Evolutionary conservation across 306 rosid genomes (phyloP).

Genomic region (Vachellia pachyceras): DNA sequence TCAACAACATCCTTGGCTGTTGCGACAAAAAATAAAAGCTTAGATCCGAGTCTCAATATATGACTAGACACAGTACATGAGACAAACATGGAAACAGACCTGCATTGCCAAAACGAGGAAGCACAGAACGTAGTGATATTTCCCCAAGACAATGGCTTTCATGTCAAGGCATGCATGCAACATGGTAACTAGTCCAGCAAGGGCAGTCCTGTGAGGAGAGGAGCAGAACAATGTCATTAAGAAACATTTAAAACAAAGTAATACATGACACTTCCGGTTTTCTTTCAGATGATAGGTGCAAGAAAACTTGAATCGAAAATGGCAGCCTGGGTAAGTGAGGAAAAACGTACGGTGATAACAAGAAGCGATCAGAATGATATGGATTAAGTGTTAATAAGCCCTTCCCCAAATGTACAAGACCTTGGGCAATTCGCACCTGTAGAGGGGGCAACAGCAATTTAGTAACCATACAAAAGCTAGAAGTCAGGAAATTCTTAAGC

Average conservation of each 20-base stretch:
- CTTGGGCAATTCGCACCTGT: conserved; percentile 99
- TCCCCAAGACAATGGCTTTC: conserved; percentile 80
- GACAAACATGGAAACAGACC: neutral
- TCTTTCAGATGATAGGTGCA: neutral
- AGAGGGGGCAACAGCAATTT: conserved; percentile 34
- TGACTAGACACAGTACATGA: neutral
- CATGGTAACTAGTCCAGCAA: conserved; percentile 76
- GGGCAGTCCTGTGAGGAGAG: conserved; percentile 71
- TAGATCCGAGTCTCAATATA: neutral
- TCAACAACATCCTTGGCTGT: too few relatives aligned
- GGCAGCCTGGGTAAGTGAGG: neutral
- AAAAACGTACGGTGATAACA: conserved; percentile 73
- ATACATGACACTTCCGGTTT: conserved; percentile 3
- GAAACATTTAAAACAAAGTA: conserved; percentile 1
- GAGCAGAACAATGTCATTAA: conserved; percentile 46
- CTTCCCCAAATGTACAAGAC: conserved; percentile 95
- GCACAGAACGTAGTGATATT: conserved; percentile 88
- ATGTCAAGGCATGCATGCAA: conserved; percentile 94
- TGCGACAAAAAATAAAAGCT: neutral
- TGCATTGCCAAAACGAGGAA: conserved; percentile 68
- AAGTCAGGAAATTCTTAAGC: conserved; percentile 21
- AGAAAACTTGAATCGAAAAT: neutral
- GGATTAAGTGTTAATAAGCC: conserved; percentile 88
- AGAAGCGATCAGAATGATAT: conserved; percentile 86
- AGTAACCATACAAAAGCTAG: conserved; percentile 24